Evolutionary conservation across 306 rosid genomes (phyloP).

Genomic region (Spatholobus suberectus): DNA sequence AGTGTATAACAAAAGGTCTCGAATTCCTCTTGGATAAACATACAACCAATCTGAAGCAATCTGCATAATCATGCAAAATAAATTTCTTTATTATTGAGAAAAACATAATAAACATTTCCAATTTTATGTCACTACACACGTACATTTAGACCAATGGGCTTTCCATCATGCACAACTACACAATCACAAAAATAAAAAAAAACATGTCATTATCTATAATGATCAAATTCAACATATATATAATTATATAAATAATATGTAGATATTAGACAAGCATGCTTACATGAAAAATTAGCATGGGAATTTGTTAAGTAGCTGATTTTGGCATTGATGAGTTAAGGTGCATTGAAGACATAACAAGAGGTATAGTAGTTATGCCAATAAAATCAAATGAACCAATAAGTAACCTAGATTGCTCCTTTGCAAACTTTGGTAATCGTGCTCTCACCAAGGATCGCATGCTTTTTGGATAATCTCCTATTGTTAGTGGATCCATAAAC

Average conservation of each 20-base stretch:
- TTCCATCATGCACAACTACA: slow-evolving; percentile 32
- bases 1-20: slow-evolving; percentile 45
- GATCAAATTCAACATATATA: background rate
- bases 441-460: slow-evolving; percentile 55
- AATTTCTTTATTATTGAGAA: background rate
- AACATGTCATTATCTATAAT: background rate
- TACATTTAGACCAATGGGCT: slow-evolving; percentile 42
- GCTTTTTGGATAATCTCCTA: slow-evolving; percentile 65
- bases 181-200: background rate
- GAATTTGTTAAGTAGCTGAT: slow-evolving; percentile 45
- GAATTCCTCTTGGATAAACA: slow-evolving; percentile 64
- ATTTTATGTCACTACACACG: background rate
- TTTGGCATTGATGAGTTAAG: slow-evolving; percentile 1
- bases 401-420: slow-evolving; percentile 37
- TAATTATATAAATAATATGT: background rate
- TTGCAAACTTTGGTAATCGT: slow-evolving; percentile 57
- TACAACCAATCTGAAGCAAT: slow-evolving; percentile 57
- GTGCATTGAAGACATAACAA: slow-evolving; percentile 42
- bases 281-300: slow-evolving; percentile 40
- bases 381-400: slow-evolving; percentile 67
- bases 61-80: slow-evolving; percentile 14
- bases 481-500: slow-evolving; percentile 64
- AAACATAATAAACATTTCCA: background rate
- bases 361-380: slow-evolving; percentile 63
- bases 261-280: background rate